These are phyloP conservation scores for Chytridium lagenaria DNA, from an alignment of 371 early-diverging fungal genomes.

Conservation along the genomic window DNA sequence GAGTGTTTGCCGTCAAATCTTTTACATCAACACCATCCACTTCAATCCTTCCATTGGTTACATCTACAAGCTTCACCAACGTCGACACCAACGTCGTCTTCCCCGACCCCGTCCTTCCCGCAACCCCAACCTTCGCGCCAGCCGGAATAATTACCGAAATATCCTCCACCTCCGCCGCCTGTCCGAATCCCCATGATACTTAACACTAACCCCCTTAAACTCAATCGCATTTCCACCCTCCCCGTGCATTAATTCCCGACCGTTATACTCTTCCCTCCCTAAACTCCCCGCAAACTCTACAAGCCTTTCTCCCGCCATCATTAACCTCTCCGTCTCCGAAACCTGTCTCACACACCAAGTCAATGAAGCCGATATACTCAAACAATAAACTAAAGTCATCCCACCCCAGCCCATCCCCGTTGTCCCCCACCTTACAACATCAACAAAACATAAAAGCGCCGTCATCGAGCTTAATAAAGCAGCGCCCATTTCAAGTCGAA, in stretches of 20 bases:
- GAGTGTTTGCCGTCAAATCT: slow-evolving; percentile 43
- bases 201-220: not conserved
- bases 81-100: slow-evolving; percentile 54
- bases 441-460: slow-evolving; percentile 27
- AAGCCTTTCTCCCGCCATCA: slow-evolving; percentile 22
- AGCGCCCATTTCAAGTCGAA: slow-evolving; percentile 78
- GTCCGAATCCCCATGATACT: slow-evolving; percentile 17
- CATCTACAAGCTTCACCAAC: slow-evolving; percentile 22
- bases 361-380: slow-evolving; percentile 10
- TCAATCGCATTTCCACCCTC: not conserved
- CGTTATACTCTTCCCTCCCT: not conserved
- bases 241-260: not conserved
- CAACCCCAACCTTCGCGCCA: slow-evolving; percentile 37
- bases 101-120: slow-evolving; percentile 61
- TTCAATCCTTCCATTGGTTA: not conserved
- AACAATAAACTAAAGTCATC: slow-evolving; percentile 4
- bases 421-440: slow-evolving; percentile 4
- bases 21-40: slow-evolving; percentile 7
- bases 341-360: slow-evolving; percentile 27
- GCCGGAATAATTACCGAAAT: slow-evolving; percentile 15
- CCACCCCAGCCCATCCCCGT: not conserved
- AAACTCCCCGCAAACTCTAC: slow-evolving; percentile 4
- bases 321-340: slow-evolving; percentile 27
- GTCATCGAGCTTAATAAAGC: slow-evolving; percentile 41
- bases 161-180: not conserved